Evolutionary conservation across 176 grass and related monocot genomes (phyloP), one percentile per base, ranked within the genome.

Genomic region (Cenchrus americanus): DNA sequence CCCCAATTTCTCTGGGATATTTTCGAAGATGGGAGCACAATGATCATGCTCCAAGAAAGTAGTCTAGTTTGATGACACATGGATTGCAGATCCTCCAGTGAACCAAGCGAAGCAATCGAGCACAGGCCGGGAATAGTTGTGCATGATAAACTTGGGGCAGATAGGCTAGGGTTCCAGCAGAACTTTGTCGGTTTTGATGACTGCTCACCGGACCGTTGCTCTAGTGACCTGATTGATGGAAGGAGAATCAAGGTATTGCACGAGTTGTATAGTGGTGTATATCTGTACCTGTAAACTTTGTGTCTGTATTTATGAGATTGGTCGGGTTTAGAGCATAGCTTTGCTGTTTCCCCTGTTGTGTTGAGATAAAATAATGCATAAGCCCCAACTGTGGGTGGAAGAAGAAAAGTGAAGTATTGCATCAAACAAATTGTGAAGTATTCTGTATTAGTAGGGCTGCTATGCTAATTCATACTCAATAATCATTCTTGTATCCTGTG

Each of bases 1-100:
- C 46, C 95, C 95, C 50, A 98, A 98, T 85, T 98, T 98, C 87
- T 95, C 95, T 23, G 95, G 90, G 54, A 93, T 98, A 76, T 98
- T 95, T 91, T 86, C 92, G 3, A 95, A 90, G 88, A 94, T 93
- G 58, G 88, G 90, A 27, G 83, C 83, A 86, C 74, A 86, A 79
- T 90, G 80, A 90, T 18, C 2, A 44, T 74, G 21, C 13, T 71
- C 58, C 74, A 77, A 14, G 62, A 27, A 77, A 73, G 75, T 86
- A 73, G 79, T 61, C 67, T 73, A 76, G 30, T 83, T 90, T 17
- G 65, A 78, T 82, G 66, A 89, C 71, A 59, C 49, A 19, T 86
- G 14, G 50, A 70, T 71, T 86, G 64, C 77, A 40, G 52, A 82
- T 71, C 50, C 26, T 66, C 10, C 52, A 69, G 51, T 60, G 79